These are phyloP conservation scores for Nicotiana tabacum DNA, from an alignment of 257 asterid genomes.

Conservation along the genomic window DNA sequence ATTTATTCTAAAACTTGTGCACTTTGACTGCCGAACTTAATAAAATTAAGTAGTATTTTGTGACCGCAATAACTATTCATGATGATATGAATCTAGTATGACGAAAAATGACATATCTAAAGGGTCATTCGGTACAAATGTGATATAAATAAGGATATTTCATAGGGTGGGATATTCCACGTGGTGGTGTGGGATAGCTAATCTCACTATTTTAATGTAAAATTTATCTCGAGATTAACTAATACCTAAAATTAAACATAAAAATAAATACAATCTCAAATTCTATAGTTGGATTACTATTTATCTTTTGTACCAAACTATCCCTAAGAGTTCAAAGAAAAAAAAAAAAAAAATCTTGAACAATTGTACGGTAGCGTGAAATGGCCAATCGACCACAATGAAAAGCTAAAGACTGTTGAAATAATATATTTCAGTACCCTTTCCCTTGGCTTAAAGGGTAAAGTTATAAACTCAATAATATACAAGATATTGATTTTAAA, in stretches of 20 bases:
- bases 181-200: too few species aligned
- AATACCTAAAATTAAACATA: too few species aligned
- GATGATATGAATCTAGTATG: background rate
- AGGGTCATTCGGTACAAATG: background rate
- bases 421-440: background rate
- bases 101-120: background rate
- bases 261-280: too few species aligned
- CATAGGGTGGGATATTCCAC: too few species aligned
- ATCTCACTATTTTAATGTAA: too few species aligned
- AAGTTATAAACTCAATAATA: background rate
- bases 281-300: too few species aligned
- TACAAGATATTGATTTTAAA: background rate
- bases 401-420: conserved; percentile 5
- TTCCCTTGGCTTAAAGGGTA: conserved; percentile 2
- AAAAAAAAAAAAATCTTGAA: background rate
- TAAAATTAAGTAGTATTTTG: background rate
- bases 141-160: too few species aligned
- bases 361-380: background rate
- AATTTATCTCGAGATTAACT: too few species aligned
- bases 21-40: background rate
- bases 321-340: background rate
- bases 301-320: too few species aligned
- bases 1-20: background rate
- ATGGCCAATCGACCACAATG: background rate
- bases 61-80: background rate